phyloP scores from a whole-genome alignment of 805 yeast genomes.

The Candida vaughaniae region DNA sequence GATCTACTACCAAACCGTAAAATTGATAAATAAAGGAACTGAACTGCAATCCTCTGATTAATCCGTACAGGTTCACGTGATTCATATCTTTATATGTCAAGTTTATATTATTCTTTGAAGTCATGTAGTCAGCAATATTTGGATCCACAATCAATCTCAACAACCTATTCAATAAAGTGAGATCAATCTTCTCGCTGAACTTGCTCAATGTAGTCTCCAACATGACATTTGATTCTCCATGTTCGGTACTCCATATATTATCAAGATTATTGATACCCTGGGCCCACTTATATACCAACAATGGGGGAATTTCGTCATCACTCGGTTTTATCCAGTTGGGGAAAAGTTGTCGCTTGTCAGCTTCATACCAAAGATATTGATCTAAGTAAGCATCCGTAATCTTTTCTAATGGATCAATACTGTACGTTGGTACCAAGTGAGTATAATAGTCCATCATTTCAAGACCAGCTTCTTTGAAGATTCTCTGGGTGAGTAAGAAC shows the following conservation, averaged over 20 bases:
- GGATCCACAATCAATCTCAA: conserved; percentile 82
- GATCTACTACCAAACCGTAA: conserved; percentile 82
- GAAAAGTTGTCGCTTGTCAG: conserved; percentile 79
- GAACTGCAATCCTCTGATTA: conserved; percentile 86
- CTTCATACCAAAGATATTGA: conserved; percentile 95
- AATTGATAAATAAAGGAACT: conserved; percentile 87
- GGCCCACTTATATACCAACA: conserved; percentile 90
- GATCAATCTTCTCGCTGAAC: conserved; percentile 81
- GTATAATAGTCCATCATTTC: conserved; percentile 92
- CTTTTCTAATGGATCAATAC: conserved; percentile 88
- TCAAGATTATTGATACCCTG: conserved; percentile 82
- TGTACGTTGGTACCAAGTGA: conserved; percentile 79
- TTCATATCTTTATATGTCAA: conserved; percentile 92
- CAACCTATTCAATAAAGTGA: conserved; percentile 80
- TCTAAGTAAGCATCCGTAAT: conserved; percentile 95
- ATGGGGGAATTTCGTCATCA: conserved; percentile 90
- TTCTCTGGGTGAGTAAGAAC: conserved; percentile 80
- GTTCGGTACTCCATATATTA: conserved; percentile 72
- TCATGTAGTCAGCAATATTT: conserved; percentile 89
- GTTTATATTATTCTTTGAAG: conserved; percentile 83
- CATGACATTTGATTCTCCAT: conserved; percentile 81
- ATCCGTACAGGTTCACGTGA: conserved; percentile 84
- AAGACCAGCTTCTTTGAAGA: conserved; percentile 82
- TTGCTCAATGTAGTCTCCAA: conserved; percentile 72
- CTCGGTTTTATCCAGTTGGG: conserved; percentile 97